Conservation (phyloP, 2,329 filamentous ascomycete species). For the Cladophialophora psammophila region DNA sequence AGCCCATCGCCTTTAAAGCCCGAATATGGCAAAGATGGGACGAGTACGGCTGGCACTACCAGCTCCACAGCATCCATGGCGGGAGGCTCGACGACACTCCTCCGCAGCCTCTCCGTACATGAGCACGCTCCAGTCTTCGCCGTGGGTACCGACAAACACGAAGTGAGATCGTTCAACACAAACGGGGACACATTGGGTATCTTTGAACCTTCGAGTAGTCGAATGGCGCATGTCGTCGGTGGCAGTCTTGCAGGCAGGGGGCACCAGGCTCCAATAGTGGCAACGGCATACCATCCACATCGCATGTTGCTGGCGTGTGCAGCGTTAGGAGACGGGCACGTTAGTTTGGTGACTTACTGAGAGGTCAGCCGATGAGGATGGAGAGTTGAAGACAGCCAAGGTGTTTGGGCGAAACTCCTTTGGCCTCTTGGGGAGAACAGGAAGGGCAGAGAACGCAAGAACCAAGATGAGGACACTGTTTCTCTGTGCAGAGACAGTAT, state of each 20-base stretch:
- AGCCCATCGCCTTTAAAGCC: slow-evolving; percentile 9
- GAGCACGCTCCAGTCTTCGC: slow-evolving; percentile 97
- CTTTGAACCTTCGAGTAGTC: slow-evolving; percentile 63
- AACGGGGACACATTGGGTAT: slow-evolving; percentile 79
- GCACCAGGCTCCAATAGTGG: slow-evolving; percentile 80
- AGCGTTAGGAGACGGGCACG: slow-evolving; percentile 83
- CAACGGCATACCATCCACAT: slow-evolving; percentile 95
- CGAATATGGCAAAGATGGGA: slow-evolving; percentile 11
- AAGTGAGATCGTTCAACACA: slow-evolving; percentile 91
- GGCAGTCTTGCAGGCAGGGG: slow-evolving; percentile 50
- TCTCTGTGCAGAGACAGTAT: background rate
- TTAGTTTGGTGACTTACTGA: slow-evolving; percentile 63
- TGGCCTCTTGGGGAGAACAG: too few species aligned
- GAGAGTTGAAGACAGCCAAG: background rate
- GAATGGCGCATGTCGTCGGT: slow-evolving; percentile 36
- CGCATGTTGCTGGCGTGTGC: slow-evolving; percentile 88
- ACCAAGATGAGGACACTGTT: background rate
- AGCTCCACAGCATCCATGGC: slow-evolving; percentile 59
- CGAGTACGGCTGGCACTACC: background rate
- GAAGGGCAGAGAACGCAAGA: background rate
- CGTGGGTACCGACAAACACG: slow-evolving; percentile 84
- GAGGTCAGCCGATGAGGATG: background rate
- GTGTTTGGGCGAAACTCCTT: background rate
- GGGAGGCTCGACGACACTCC: slow-evolving; percentile 61
- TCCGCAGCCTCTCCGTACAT: slow-evolving; percentile 88